phyloP scores from a whole-genome alignment of 1,284 basidiomycete species.

The Earliella scabrosa region DNA sequence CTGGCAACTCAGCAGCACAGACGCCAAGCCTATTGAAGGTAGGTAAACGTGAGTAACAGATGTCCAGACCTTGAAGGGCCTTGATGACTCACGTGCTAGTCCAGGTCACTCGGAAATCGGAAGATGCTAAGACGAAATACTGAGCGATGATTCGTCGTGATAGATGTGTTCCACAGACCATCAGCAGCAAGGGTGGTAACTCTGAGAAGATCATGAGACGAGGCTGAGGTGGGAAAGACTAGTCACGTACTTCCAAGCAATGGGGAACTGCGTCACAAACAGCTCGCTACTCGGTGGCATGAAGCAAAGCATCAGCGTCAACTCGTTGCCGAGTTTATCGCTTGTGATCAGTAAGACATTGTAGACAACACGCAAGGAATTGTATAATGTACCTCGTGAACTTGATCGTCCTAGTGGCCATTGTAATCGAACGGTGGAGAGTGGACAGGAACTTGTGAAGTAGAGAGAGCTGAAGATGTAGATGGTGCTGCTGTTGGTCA shows the following conservation, averaged over 20 bases:
- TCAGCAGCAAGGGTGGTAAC: conserved; percentile 4
- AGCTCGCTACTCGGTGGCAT: conserved; percentile 1
- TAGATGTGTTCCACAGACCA: neutral
- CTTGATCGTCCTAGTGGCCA: no score
- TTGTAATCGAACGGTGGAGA: no score
- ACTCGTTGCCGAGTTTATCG: conserved; percentile 6
- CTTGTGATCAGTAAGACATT: no score
- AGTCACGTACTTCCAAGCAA: conserved; percentile 10
- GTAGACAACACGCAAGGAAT: neutral
- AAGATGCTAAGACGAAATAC: neutral
- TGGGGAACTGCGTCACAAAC: conserved; percentile 8
- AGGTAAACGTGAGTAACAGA: neutral
- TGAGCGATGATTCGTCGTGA: neutral
- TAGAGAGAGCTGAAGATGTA: no score
- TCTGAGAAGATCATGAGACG: neutral
- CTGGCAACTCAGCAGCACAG: conserved; percentile 6
- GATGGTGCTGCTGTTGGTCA: no score
- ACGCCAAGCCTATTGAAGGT: conserved; percentile 5
- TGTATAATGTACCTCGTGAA: neutral
- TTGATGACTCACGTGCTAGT: neutral
- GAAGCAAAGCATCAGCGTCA: conserved; percentile 11
- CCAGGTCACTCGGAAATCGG: conserved; percentile 3
- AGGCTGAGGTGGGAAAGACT: neutral
- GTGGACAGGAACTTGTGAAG: no score
- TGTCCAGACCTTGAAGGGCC: neutral